These are phyloP conservation scores for Talaromyces amestolkiae DNA, from an alignment of 2,329 filamentous ascomycete species.

Conservation along the genomic window DNA sequence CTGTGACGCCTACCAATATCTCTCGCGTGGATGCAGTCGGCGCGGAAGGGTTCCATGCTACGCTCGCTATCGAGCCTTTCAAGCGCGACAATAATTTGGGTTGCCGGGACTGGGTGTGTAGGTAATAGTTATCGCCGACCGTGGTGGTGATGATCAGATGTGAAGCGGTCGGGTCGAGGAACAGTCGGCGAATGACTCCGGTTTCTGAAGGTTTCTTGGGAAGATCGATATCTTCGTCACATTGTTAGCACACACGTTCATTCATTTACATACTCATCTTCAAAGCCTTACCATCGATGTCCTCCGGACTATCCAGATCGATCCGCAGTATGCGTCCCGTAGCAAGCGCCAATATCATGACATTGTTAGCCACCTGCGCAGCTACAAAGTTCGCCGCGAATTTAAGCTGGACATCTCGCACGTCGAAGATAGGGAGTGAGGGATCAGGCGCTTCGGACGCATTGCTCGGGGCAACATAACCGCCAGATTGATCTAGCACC, in stretches of 20 bases:
- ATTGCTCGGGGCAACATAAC: slow-evolving; percentile 67
- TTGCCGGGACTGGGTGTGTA: slow-evolving; percentile 89
- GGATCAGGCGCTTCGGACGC: slow-evolving; percentile 59
- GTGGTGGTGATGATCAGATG: slow-evolving; percentile 90
- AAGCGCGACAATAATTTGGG: slow-evolving; percentile 78
- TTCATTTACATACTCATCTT: not conserved
- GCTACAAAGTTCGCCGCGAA: slow-evolving; percentile 96
- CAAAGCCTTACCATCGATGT: slow-evolving; percentile 74
- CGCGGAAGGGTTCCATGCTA: slow-evolving; percentile 91
- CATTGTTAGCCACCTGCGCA: slow-evolving; percentile 95
- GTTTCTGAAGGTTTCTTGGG: slow-evolving; percentile 89
- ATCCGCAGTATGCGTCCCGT: slow-evolving; percentile 92
- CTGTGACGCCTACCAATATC: slow-evolving; percentile 86
- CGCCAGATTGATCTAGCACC: slow-evolving; percentile 69
- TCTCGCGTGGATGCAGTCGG: slow-evolving; percentile 93
- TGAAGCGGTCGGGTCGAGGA: slow-evolving; percentile 93
- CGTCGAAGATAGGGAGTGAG: slow-evolving; percentile 84
- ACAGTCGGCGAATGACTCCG: slow-evolving; percentile 91
- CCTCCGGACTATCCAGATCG: slow-evolving; percentile 86
- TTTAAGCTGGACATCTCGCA: slow-evolving; percentile 87
- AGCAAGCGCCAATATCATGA: slow-evolving; percentile 85
- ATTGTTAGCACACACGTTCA: not conserved
- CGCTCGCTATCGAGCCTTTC: slow-evolving; percentile 84
- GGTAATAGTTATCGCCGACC: slow-evolving; percentile 93
- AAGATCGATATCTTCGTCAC: slow-evolving; percentile 80